Evolutionary conservation across 2,329 filamentous ascomycete species (phyloP).

Genomic region (Trichoderma atrobrunneum): DNA sequence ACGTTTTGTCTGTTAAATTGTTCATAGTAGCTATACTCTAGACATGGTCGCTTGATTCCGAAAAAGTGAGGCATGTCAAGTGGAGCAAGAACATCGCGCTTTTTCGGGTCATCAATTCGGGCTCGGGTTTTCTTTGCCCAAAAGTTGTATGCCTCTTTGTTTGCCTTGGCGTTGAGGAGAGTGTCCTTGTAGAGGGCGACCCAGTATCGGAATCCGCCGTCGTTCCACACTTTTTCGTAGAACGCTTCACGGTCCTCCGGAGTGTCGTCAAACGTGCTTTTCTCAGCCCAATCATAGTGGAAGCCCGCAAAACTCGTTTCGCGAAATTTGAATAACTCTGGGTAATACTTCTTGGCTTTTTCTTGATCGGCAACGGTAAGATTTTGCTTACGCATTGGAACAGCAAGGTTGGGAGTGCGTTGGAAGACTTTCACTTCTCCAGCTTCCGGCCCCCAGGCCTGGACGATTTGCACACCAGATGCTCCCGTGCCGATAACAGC

Average conservation of each 20-base stretch:
- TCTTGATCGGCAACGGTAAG: slow-evolving; percentile 43
- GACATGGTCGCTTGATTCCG: slow-evolving; percentile 49
- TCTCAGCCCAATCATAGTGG: slow-evolving; percentile 52
- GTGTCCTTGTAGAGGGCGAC: slow-evolving; percentile 53
- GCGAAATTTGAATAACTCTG: slow-evolving; percentile 51
- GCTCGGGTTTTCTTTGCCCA: slow-evolving; percentile 51
- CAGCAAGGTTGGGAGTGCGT: slow-evolving; percentile 62
- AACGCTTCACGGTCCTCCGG: slow-evolving; percentile 48
- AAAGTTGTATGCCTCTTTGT: slow-evolving; percentile 53
- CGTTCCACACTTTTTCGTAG: slow-evolving; percentile 47
- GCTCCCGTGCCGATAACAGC: slow-evolving; percentile 65
- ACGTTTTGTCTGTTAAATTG: slow-evolving; percentile 45
- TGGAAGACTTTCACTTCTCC: slow-evolving; percentile 60
- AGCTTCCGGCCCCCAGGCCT: slow-evolving; percentile 55
- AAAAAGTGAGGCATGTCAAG: slow-evolving; percentile 51
- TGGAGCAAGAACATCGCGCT: slow-evolving; percentile 52
- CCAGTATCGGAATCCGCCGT: slow-evolving; percentile 57
- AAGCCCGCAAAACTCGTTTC: slow-evolving; percentile 58
- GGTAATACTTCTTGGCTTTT: slow-evolving; percentile 42
- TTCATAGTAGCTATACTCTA: slow-evolving; percentile 46
- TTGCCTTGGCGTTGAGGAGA: slow-evolving; percentile 44
- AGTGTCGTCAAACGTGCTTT: slow-evolving; percentile 54
- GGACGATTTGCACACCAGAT: slow-evolving; percentile 61
- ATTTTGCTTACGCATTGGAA: slow-evolving; percentile 56
- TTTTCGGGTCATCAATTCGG: slow-evolving; percentile 48